Evolutionary conservation across 2,329 filamentous ascomycete species (phyloP), one percentile per base, ranked within the genome.

Genomic region (Exophiala sp.): DNA sequence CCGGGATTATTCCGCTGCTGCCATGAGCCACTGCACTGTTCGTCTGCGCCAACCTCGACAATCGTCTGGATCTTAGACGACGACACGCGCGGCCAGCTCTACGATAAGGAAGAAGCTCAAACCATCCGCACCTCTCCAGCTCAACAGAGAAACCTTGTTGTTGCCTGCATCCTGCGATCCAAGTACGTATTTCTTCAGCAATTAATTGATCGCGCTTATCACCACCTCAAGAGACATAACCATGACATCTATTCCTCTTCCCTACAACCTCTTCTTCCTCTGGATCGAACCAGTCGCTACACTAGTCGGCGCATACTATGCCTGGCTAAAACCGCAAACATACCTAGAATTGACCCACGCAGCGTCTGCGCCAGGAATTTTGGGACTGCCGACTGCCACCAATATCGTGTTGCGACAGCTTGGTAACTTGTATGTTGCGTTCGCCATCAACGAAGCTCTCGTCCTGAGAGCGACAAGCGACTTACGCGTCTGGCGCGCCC

Each of bases 341-440:
- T 90, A 89, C 67, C 78, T 90, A 24, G 54, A 68, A 4, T 71
- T 88, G 44, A 87, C 84, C 2, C 71, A 85, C 63, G 70, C 76
- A 22, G 60, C 71, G 2, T 76, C 79, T 6, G 72, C 76, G 2
- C 76, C 50, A 56, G 69, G 56, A 46, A 65, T 22, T 60, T 67
- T 50, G 45, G 62, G 62, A 19, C 66, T 83, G 5, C 79, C 84
- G 1, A 68, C 77, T 29, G 76, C 75, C 34, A 85, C 83, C 1
- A 77, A 79, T 8, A 79, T 89, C 51, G 80, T 81, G 34, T 73
- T 90, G 60, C 80, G 81, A 14, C 86, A 91, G 69, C 77, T 91
- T 24, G 84, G 83, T 37, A 90, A 88, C 67, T 73, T 90, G 55
- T 91, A 90, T 69, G 67, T 90, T 32, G 77, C 86, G 50, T 87